phyloP scores from a whole-genome alignment of 2,329 filamentous ascomycete genomes.

The Neofusicoccum sp. region DNA sequence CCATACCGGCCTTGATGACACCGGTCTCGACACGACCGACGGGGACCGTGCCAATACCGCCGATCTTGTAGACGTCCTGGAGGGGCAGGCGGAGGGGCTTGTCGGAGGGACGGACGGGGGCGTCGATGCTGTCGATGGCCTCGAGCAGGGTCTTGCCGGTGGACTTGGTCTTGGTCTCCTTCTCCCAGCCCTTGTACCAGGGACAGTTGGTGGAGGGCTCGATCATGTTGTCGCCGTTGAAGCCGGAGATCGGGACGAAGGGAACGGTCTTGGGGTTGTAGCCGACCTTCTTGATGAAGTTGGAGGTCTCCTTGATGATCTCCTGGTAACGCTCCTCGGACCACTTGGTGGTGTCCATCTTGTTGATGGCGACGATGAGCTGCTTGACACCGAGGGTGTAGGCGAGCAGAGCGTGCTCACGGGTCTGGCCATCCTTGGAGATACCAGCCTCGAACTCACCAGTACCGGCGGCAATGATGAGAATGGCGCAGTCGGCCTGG shows the following conservation, averaged over 20 bases:
- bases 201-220: slow-evolving; percentile 84
- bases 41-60: slow-evolving; percentile 99
- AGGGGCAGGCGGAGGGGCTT: slow-evolving; percentile 99
- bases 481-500: slow-evolving; percentile 98
- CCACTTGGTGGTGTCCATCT: slow-evolving; percentile 99
- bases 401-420: slow-evolving; percentile 99
- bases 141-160: slow-evolving; percentile 97
- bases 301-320: slow-evolving; percentile 99
- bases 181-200: slow-evolving; percentile 99
- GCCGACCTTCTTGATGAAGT: slow-evolving; percentile 99
- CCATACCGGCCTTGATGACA: slow-evolving; percentile 80
- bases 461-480: slow-evolving; percentile 99
- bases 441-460: slow-evolving; percentile 99
- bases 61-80: slow-evolving; percentile 99
- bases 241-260: slow-evolving; percentile 99
- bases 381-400: slow-evolving; percentile 99
- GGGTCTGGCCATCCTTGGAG: slow-evolving; percentile 99
- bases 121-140: slow-evolving; percentile 95
- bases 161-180: slow-evolving; percentile 90
- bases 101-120: slow-evolving; percentile 88
- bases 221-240: slow-evolving; percentile 99
- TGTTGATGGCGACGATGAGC: slow-evolving; percentile 99
- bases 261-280: slow-evolving; percentile 99
- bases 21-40: slow-evolving; percentile 99
- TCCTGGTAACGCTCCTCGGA: slow-evolving; percentile 93